Conservation (phyloP, 1,284 basidiomycete species). For the Earliella scabrosa region DNA sequence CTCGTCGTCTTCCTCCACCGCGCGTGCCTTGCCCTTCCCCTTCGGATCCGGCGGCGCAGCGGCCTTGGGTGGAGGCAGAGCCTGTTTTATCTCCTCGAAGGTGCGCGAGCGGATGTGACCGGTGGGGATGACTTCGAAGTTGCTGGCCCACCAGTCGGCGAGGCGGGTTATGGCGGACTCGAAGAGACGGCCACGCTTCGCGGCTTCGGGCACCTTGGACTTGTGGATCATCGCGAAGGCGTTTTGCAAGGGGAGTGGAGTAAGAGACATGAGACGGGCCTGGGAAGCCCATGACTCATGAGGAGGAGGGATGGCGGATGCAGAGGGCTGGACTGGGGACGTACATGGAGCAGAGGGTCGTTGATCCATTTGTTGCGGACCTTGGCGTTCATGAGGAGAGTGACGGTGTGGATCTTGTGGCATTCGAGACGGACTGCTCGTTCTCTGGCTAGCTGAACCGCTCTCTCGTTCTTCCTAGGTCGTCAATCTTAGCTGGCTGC, state of each 20-base stretch:
- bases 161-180: conserved; percentile 79
- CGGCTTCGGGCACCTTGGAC: conserved; percentile 79
- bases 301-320: background rate
- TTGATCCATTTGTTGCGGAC: conserved; percentile 88
- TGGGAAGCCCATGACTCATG: conserved; percentile 33
- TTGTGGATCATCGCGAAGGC: conserved; percentile 82
- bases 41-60: conserved; percentile 36
- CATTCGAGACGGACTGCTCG: conserved; percentile 75
- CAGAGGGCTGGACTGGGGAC: conserved; percentile 32
- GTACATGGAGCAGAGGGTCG: conserved; percentile 81
- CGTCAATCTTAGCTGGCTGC: background rate
- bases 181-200: conserved; percentile 84
- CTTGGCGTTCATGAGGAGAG: conserved; percentile 76
- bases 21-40: conserved; percentile 36
- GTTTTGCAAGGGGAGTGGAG: conserved; percentile 79
- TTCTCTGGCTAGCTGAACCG: conserved; percentile 58
- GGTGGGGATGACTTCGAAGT: conserved; percentile 62
- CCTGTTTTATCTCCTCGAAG: conserved; percentile 69
- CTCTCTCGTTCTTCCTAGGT: conserved; percentile 48
- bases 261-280: conserved; percentile 86
- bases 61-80: conserved; percentile 40
- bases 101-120: conserved; percentile 77
- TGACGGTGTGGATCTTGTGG: conserved; percentile 88
- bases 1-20: conserved; percentile 45
- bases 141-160: conserved; percentile 81